Percentiles rank a stretch among this genome's conserved stretches.
Conservation (phyloP, 208 protist species). For the Trypanosoma grayi region DNA sequence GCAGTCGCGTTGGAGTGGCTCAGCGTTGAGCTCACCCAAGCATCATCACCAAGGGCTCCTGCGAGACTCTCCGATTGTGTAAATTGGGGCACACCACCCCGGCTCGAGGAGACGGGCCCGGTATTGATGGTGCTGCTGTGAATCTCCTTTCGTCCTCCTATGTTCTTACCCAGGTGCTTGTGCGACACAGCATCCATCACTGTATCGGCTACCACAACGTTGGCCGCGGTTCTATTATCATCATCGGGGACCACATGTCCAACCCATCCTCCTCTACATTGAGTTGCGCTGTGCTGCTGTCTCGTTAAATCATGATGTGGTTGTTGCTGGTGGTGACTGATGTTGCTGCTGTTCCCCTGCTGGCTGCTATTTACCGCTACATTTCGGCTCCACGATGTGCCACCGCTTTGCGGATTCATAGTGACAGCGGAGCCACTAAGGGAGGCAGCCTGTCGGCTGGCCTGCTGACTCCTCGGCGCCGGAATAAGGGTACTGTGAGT, state of each 20-base stretch:
- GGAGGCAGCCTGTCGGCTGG: not conserved
- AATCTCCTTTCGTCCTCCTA: not conserved
- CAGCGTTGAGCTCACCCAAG: conserved; percentile 11
- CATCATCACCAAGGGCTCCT: conserved; percentile 1
- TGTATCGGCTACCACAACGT: not conserved
- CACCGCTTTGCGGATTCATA: not conserved
- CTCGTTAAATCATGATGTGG: not conserved
- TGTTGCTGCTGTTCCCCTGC: not conserved
- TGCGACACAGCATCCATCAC: conserved; percentile 1
- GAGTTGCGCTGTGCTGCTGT: not conserved
- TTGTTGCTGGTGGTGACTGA: not conserved
- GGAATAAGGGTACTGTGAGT: conserved; percentile 26
- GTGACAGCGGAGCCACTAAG: not conserved
- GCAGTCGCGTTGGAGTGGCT: not conserved
- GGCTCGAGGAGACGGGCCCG: not conserved
- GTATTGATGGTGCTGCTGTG: not conserved
- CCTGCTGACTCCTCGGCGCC: conserved; percentile 27
- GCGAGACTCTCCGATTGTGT: conserved; percentile 1
- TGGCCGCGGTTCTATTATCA: not conserved
- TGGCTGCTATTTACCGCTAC: conserved; percentile 3
- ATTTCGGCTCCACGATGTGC: conserved; percentile 12
- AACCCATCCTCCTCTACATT: conserved; percentile 1
- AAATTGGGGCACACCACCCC: not conserved
- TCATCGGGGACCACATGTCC: conserved; percentile 5
- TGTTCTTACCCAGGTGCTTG: not conserved